phyloP scores from a whole-genome alignment of 2,329 filamentous ascomycete genomes.

The Fusarium sp. region DNA sequence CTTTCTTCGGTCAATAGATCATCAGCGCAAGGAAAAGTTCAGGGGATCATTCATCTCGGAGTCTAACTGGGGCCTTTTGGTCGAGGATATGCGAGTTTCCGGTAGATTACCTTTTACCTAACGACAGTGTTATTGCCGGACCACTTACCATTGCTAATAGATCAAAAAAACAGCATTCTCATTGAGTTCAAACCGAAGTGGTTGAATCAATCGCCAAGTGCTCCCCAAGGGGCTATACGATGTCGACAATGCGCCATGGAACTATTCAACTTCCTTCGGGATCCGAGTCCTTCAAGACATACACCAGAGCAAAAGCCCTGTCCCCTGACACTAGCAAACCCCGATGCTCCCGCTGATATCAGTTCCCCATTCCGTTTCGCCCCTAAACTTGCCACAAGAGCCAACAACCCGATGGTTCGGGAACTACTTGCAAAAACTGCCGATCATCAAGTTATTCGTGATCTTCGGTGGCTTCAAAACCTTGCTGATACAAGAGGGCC shows the following conservation, averaged over 20 bases:
- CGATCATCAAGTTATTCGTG: conserved; percentile 52
- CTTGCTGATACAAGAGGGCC: conserved; percentile 59
- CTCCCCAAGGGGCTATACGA: conserved; percentile 70
- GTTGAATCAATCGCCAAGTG: conserved; percentile 80
- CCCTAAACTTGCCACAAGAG: conserved; percentile 45
- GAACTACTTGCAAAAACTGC: conserved; percentile 48
- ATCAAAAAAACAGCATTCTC: conserved; percentile 54
- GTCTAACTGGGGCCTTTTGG: conserved; percentile 74
- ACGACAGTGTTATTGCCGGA: neutral
- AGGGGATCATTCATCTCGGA: conserved; percentile 63
- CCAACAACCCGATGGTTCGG: conserved; percentile 29
- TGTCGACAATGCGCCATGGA: conserved; percentile 80
- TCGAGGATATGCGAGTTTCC: conserved; percentile 75
- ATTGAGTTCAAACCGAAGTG: conserved; percentile 89
- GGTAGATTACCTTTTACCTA: conserved; percentile 40
- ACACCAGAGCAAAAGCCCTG: conserved; percentile 65
- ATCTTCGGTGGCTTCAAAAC: conserved; percentile 55
- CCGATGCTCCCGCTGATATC: conserved; percentile 59
- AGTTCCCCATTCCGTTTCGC: conserved; percentile 58
- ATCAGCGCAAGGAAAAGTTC: conserved; percentile 59
- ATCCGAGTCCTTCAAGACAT: conserved; percentile 51
- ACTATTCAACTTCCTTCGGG: conserved; percentile 52
- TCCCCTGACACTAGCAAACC: conserved; percentile 72
- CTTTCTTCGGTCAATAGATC: conserved; percentile 63
- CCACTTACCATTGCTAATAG: conserved; percentile 33